Base-by-base conservation (phyloP, 2,329 filamentous ascomycete genomes). In the Cadophora sp. region DNA sequence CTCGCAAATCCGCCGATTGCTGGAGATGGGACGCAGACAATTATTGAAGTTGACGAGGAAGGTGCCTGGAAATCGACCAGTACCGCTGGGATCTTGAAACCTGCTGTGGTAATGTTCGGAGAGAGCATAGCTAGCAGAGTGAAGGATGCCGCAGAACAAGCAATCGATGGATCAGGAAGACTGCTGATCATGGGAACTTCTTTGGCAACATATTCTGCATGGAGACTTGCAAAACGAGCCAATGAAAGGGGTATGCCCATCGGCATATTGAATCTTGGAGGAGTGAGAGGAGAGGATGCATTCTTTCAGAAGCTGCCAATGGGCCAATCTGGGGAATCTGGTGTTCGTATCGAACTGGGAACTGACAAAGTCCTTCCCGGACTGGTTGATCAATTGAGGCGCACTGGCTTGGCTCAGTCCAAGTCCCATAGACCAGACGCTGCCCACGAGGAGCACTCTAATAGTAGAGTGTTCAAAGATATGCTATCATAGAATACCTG, bases 71-170 rank as follows among this genome's bases (percentile, higher is more conserved):
- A 83, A 47, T 73, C 83, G 6, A 80, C 81, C 0, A 89, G 88
- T 72, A 88, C 85, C 1, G 92, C 89, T 0, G 96, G 95, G 1
- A 88, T 98, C 45, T 79, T 99, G 64, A 98, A 98, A 76, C 96
- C 96, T 3, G 92, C 92, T 0, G 94, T 99, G 1, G 89, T 94
- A 73, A 97, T 98, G 93, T 98, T 98, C 78, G 96, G 96, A 18
- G 96, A 98, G 79, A 94, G 88, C 67, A 97, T 98, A 59, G 83
- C 87, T 0, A 79, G 80, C 1, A 75, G 80, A 1, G 89, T 94
- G 43, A 97, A 96, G 78, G 78, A 81, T 1, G 89, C 88, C 0
- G 95, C 94, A 1, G 94, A 98, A 76, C 81, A 87, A 33, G 91
- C 91, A 14, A 88, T 98, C 59, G 92, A 97, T 74, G 84, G 85